Evolutionary conservation across 169 alveolate species (phyloP).

Genomic region (Plasmodium fragile): DNA sequence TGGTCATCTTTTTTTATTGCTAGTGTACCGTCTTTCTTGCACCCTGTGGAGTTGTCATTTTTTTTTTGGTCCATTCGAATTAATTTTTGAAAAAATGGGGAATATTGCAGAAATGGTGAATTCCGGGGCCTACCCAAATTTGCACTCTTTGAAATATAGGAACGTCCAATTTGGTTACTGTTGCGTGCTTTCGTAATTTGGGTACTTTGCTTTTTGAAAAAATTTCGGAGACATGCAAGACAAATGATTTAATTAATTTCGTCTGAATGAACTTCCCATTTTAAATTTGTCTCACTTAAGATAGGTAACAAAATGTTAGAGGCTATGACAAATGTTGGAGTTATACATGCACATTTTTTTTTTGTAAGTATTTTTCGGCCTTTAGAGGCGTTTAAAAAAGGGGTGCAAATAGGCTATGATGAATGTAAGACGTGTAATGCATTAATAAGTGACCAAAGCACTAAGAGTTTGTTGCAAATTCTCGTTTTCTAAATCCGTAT

Average conservation of each 20-base stretch:
- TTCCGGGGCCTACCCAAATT: neutral
- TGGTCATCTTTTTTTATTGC: conserved; percentile 31
- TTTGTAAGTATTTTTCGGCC: neutral
- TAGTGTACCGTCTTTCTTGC: neutral
- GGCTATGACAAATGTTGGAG: neutral
- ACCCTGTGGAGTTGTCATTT: conserved; percentile 1
- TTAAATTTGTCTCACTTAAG: neutral
- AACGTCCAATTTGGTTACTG: neutral
- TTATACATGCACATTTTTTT: neutral
- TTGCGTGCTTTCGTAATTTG: neutral
- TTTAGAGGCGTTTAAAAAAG: neutral
- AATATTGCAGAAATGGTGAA: neutral
- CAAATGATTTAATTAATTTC: neutral
- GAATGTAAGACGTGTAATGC: neutral
- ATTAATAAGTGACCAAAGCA: neutral
- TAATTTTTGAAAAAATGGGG: neutral
- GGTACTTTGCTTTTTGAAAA: neutral
- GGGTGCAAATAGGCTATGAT: neutral
- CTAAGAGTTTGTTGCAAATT: neutral
- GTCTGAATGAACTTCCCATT: neutral
- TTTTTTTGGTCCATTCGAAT: conserved; percentile 36
- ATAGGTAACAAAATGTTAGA: neutral
- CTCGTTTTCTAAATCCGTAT: neutral
- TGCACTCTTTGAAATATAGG: neutral
- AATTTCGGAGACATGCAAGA: neutral